Evolutionary conservation across 2,329 filamentous ascomycete species (phyloP), one percentile per base, ranked within the genome.

Genomic region (Arachnomyces sp.): DNA sequence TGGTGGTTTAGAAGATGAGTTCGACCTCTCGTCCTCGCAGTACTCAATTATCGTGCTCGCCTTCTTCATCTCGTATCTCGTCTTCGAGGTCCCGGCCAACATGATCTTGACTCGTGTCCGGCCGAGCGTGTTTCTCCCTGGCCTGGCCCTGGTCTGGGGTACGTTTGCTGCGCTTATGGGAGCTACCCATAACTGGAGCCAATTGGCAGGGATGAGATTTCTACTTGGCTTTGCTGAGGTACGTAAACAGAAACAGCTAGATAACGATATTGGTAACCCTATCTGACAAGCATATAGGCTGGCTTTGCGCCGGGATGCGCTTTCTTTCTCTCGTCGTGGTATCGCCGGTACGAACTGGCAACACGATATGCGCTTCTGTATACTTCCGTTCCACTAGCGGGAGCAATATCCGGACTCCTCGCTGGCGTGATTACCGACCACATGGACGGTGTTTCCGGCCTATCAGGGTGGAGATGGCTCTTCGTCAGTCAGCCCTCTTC

Each of bases 291-390:
- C 3, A 63, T 68, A n/a, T 66, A 74, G 51, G 68, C 69, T 3
- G 70, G 71, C 0, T 53, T 74, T 7, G 72, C 74, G 40, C 71
- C 71, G 0, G 67, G 68, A 1, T 56, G 74, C 12, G 67, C 70
- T 7, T 67, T 65, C 46, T 68, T 67, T 45, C 51, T 73, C 4
- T 69, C 69, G 3, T 75, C 75, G 48, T 76, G 74, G 64, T 78
- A 78, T 51, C 69, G 71, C 13, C 64, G 68, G 4, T 68, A 72
- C 3, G 76, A 80, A 53, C 64, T 74, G 14, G 73, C 70, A 2
- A 71, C 77, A 52, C 74, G 78, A 5, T 73, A 84, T 52, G 72
- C 74, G 0, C 67, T 73, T 44, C 66, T 71, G 52, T 59, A 74
- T 36, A 73, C 52, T 56, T 78, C 65, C 61, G 78, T 59, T n/a